Conservation (phyloP, 495 filamentous ascomycete genomes). For the Penicillium coprophilum region DNA sequence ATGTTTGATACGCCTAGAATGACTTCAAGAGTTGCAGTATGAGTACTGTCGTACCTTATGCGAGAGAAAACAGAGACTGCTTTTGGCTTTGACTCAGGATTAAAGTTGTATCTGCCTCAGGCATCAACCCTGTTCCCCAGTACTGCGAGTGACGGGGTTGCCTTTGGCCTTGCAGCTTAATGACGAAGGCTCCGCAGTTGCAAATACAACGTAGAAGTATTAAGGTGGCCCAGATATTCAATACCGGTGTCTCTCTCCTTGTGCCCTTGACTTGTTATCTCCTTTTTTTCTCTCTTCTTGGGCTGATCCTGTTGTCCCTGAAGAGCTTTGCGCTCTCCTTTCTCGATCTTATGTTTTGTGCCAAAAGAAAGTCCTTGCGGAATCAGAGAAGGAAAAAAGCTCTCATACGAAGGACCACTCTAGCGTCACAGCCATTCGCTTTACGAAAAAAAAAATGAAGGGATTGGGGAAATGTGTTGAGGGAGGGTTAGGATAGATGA, state of each 20-base stretch:
- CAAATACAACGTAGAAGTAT: constrained; percentile 19
- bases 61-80: neutral
- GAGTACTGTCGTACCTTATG: constrained; percentile 17
- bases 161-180: constrained; percentile 18
- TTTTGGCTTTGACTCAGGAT: constrained; percentile 5
- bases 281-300: constrained; percentile 18
- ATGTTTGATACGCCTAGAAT: constrained; percentile 13
- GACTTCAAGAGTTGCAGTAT: constrained; percentile 7
- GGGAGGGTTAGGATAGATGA: constrained; percentile 24
- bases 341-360: constrained; percentile 30
- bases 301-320: constrained; percentile 15
- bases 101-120: constrained; percentile 17
- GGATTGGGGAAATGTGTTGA: constrained; percentile 23
- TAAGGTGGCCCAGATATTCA: constrained; percentile 13
- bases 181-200: constrained; percentile 17
- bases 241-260: constrained; percentile 6
- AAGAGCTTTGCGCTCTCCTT: constrained; percentile 17
- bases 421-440: constrained; percentile 46
- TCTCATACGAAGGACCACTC: constrained; percentile 44
- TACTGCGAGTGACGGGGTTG: constrained; percentile 12
- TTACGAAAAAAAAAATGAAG: constrained; percentile 41
- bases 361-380: constrained; percentile 20
- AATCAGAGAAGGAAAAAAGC: constrained; percentile 31
- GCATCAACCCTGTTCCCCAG: constrained; percentile 13
- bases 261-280: constrained; percentile 18